These are phyloP conservation scores for Septoria linicola DNA, from an alignment of 2,329 filamentous ascomycete genomes.

Conservation along the genomic window DNA sequence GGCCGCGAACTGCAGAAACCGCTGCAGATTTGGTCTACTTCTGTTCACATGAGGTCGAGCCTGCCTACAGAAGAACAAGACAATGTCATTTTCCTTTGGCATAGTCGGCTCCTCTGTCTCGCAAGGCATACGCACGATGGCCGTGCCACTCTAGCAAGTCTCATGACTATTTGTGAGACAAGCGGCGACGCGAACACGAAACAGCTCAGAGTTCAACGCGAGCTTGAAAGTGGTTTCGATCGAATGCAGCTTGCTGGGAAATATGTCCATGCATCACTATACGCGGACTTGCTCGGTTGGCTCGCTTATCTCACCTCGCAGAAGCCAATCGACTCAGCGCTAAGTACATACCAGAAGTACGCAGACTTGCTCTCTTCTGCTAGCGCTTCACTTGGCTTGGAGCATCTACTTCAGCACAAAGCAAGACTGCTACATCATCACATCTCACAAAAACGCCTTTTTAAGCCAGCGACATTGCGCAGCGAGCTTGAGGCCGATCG, in stretches of 20 bases:
- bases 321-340: conserved; percentile 37
- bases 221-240: conserved; percentile 56
- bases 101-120: conserved; percentile 65
- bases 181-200: conserved; percentile 1
- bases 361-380: conserved; percentile 40
- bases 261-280: conserved; percentile 51
- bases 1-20: conserved; percentile 55
- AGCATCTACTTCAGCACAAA: conserved; percentile 68
- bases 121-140: conserved; percentile 29
- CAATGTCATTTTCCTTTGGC: conserved; percentile 53
- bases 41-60: conserved; percentile 58
- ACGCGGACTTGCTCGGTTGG: conserved; percentile 63
- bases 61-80: conserved; percentile 40
- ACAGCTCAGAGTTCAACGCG: conserved; percentile 54
- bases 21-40: conserved; percentile 64
- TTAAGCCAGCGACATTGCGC: conserved; percentile 66
- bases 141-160: conserved; percentile 2
- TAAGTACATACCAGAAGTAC: conserved; percentile 44
- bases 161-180: conserved; percentile 5
- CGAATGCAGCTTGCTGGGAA: conserved; percentile 55
- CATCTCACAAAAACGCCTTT: conserved; percentile 60
- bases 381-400: conserved; percentile 39
- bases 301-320: conserved; percentile 62
- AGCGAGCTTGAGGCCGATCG: conserved; percentile 62
- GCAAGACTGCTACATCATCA: conserved; percentile 67